Evolutionary conservation across 1,284 basidiomycete species (phyloP).

Genomic region (Pulveroboletus sp.): DNA sequence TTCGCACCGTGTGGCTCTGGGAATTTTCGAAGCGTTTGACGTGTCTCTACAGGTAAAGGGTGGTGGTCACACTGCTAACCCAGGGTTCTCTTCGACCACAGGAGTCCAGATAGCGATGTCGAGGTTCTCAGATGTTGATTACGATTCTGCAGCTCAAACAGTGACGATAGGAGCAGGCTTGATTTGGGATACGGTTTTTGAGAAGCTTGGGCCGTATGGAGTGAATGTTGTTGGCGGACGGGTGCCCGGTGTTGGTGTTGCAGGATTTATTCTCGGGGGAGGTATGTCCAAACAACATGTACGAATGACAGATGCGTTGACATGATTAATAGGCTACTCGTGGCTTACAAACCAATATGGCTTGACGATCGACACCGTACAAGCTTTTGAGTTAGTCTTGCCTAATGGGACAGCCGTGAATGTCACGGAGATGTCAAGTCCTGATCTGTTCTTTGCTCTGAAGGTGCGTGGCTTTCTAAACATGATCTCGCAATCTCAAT

Average conservation of each 20-base stretch:
- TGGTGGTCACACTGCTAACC: constrained; percentile 21
- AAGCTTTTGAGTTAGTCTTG: constrained; percentile 48
- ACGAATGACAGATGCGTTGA: constrained; percentile 14
- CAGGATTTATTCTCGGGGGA: constrained; percentile 56
- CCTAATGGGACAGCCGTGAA: constrained; percentile 41
- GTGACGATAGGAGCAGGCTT: constrained; percentile 49
- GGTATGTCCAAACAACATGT: constrained; percentile 50
- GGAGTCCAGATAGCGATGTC: constrained; percentile 60
- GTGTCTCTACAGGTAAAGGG: constrained; percentile 13
- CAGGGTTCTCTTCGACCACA: constrained; percentile 36
- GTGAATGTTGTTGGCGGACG: constrained; percentile 56
- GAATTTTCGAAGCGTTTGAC: background rate
- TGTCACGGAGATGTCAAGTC: constrained; percentile 41
- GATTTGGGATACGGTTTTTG: constrained; percentile 61
- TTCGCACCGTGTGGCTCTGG: background rate
- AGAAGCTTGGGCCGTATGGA: constrained; percentile 43
- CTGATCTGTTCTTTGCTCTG: constrained; percentile 50
- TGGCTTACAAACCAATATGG: constrained; percentile 37
- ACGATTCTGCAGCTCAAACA: constrained; percentile 38
- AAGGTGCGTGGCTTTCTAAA: constrained; percentile 35
- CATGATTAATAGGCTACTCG: constrained; percentile 19
- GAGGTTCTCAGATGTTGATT: constrained; percentile 48
- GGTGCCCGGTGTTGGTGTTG: constrained; percentile 55
- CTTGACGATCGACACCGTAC: constrained; percentile 51
- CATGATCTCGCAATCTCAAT: background rate